A percentile compares a stretch with the other conserved stretches of the same genome.
These are phyloP conservation scores for Termitomyces sp. DNA, from an alignment of 768 basidiomycete species.

Conservation along the genomic window DNA sequence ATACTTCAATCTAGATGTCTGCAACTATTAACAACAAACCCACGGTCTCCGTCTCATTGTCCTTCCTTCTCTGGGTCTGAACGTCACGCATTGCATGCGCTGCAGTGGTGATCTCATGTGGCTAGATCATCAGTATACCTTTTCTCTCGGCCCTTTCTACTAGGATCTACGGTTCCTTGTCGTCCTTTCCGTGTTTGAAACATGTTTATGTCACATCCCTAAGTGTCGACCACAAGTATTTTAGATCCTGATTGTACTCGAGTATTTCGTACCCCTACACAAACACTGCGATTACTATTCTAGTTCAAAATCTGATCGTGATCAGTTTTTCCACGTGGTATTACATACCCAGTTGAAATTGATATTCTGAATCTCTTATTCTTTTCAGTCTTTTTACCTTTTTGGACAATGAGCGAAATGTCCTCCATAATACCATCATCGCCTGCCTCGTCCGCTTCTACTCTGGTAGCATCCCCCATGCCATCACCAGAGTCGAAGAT, in stretches of 20 bases:
- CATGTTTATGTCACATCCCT: not conserved
- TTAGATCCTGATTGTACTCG: not conserved
- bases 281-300: not conserved
- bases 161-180: not conserved
- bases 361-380: not conserved
- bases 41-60: constrained; percentile 1
- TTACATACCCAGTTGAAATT: not conserved
- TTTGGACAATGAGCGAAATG: constrained; percentile 27
- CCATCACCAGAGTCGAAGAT: constrained; percentile 59
- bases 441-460: constrained; percentile 39
- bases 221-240: not conserved
- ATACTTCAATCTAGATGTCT: constrained; percentile 63
- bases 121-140: constrained; percentile 1
- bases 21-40: constrained; percentile 19
- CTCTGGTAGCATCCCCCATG: constrained; percentile 46
- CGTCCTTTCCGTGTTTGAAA: constrained; percentile 1
- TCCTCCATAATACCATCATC: constrained; percentile 36
- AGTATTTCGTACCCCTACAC: not conserved
- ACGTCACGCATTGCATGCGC: constrained; percentile 10
- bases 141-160: constrained; percentile 1
- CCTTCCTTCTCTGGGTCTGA: constrained; percentile 8
- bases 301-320: constrained; percentile 5
- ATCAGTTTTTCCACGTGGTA: constrained; percentile 7
- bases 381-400: not conserved
- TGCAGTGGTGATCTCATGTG: constrained; percentile 6